Conservation (phyloP, 345 rosid species). For the Cardamine chenopodiifolia region DNA sequence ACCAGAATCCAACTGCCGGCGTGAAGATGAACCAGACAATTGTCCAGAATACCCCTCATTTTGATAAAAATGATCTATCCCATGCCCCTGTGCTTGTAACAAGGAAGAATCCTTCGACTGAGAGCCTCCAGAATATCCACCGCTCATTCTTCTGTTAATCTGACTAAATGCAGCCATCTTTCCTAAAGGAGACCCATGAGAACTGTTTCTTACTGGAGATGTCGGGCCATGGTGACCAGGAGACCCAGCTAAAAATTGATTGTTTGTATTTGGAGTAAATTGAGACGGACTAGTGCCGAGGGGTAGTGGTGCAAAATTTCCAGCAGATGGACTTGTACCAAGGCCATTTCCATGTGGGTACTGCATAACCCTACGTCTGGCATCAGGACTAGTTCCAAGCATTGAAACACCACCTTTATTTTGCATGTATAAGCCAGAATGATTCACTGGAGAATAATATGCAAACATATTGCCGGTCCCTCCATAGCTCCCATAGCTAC, state of each 20-base stretch:
- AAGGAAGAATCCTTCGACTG: constrained; percentile 68
- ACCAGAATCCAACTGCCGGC: constrained; percentile 56
- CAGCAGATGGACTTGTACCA: constrained; percentile 91
- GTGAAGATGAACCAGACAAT: constrained; percentile 54
- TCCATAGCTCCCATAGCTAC: constrained; percentile 95
- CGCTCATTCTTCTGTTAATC: constrained; percentile 74
- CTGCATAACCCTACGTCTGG: constrained; percentile 74
- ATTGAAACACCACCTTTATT: constrained; percentile 69
- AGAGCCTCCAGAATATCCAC: constrained; percentile 78
- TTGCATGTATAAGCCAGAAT: constrained; percentile 76
- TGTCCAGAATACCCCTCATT: constrained; percentile 61
- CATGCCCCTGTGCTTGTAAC: constrained; percentile 70
- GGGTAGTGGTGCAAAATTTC: constrained; percentile 88
- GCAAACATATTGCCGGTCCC: constrained; percentile 71
- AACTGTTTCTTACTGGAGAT: constrained; percentile 87
- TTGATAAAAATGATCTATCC: constrained; percentile 55
- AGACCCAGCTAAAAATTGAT: constrained; percentile 72
- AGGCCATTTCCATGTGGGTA: constrained; percentile 83
- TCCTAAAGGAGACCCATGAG: constrained; percentile 92
- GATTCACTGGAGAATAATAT: constrained; percentile 92
- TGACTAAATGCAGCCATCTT: constrained; percentile 80
- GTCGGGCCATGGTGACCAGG: constrained; percentile 97
- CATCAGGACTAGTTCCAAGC: constrained; percentile 93
- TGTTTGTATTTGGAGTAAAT: constrained; percentile 77
- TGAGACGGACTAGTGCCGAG: constrained; percentile 98